phyloP scores from a whole-genome alignment of 1,284 basidiomycete genomes.

The Pseudozyma hubeiensis region DNA sequence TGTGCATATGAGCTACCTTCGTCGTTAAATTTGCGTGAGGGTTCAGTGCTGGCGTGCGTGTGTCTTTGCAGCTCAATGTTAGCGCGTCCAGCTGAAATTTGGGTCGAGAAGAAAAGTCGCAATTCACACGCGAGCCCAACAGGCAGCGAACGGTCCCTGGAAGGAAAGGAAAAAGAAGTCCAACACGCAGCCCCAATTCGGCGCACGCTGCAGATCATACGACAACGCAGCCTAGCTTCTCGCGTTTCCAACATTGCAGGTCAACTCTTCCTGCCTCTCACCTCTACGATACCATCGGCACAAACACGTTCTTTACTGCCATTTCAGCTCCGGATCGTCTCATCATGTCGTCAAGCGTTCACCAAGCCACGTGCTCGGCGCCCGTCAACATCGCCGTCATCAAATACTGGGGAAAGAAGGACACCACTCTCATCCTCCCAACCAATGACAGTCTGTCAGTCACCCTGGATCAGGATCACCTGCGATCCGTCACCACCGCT shows the following conservation, averaged over 20 bases:
- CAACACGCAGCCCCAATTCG: constrained; percentile 26
- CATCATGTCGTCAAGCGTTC: constrained; percentile 70
- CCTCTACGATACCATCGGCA: neutral
- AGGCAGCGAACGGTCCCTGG: constrained; percentile 15
- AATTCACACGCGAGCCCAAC: neutral
- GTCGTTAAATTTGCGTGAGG: too few relatives aligned
- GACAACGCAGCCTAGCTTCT: constrained; percentile 11
- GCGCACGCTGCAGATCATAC: constrained; percentile 38
- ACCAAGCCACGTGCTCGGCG: constrained; percentile 89
- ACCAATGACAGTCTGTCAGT: constrained; percentile 98
- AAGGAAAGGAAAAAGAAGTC: constrained; percentile 24
- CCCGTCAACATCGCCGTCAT: constrained; percentile 97
- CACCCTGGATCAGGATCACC: constrained; percentile 94
- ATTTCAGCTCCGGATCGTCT: too few relatives aligned
- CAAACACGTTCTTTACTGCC: constrained; percentile 1
- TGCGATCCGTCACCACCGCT: constrained; percentile 92
- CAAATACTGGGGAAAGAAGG: constrained; percentile 95
- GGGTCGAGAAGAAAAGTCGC: neutral
- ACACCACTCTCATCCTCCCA: constrained; percentile 92
- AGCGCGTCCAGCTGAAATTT: neutral
- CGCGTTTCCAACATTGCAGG: neutral
- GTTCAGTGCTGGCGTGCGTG: too few relatives aligned
- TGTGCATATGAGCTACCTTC: neutral
- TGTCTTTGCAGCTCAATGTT: too few relatives aligned
- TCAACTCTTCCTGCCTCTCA: neutral